Conservation (phyloP, 164 flowering plant genomes). For the Macadamia tetraphylla region DNA sequence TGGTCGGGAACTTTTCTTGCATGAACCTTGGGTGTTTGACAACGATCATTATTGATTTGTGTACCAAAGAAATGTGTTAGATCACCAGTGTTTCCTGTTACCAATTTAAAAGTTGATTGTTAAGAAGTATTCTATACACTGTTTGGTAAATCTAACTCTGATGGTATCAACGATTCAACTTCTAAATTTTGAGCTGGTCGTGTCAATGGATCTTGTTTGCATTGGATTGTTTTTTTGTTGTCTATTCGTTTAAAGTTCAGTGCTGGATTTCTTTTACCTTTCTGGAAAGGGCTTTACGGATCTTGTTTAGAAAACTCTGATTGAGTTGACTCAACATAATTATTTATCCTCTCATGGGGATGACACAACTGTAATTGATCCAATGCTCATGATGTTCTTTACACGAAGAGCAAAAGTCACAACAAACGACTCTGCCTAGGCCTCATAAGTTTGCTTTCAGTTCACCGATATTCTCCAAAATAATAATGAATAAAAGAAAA, state of each 20-base stretch:
- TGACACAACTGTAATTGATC: too few species aligned
- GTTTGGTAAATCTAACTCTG: neutral
- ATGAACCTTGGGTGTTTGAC: constrained; percentile 80
- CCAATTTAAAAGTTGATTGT: neutral
- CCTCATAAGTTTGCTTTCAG: too few species aligned
- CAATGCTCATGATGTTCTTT: too few species aligned
- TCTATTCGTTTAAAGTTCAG: neutral
- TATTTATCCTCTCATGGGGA: too few species aligned
- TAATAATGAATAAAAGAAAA: too few species aligned
- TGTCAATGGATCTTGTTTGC: neutral
- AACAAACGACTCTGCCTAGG: too few species aligned
- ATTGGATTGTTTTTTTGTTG: neutral
- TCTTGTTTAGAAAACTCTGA: too few species aligned
- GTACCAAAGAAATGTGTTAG: neutral
- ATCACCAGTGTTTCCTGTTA: neutral
- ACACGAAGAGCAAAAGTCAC: too few species aligned
- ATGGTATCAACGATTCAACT: neutral
- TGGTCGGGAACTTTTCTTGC: constrained; percentile 77
- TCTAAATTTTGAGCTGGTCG: neutral
- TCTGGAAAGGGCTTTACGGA: neutral
- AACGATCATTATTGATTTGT: constrained; percentile 38
- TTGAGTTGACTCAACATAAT: too few species aligned
- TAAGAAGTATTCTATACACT: neutral
- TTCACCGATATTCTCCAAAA: too few species aligned
- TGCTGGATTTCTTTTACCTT: too few species aligned